Evolutionary conservation across 306 rosid genomes (phyloP), one percentile per base, ranked within the genome.

Genomic region (Cucurbita maxima): DNA sequence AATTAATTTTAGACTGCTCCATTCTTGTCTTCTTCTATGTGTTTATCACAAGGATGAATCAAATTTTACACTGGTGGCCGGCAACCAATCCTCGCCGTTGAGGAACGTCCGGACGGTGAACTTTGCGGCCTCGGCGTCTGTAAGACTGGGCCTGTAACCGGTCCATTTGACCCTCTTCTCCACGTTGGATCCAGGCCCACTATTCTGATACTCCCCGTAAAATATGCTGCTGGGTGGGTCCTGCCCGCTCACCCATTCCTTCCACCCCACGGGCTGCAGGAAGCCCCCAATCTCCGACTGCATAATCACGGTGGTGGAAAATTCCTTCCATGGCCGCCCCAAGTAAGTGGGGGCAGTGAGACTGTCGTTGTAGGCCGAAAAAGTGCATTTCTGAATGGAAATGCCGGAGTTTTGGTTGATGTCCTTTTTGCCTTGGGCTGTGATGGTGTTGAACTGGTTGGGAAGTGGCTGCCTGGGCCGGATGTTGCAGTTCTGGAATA

Each of bases 251-350:
- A 76, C 77, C 98, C 97, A 94, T 78, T 78, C 86, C 6, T 4
- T 79, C 98, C 98, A 93, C 25, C 98, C 98, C 9, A 74, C 10
- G 6, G 96, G 84, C 71, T 85, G 79, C 83, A 90, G 67, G 79
- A 90, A 85, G 15, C 80, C 16, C 5, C 84, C 96, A 72, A 93
- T 86, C 0, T 73, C 58, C 15, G 97, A 81, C 62, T 86, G 82
- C 96, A 90, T 82, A 15, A 93, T 58, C 10, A 93, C 79, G 4
- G 92, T 87, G 14, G 98, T 90, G 30, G 97, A 87, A 80, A 40
- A 93, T 1, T 86, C 82, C 76, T 93, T 90, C 98, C 98, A 93
- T 37, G 98, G 98, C 82, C 98, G 83, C 3, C 97, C 98, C 74
- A 93, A 89, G 80, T 81, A 93, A 2, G 97, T 90, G 1, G 71